Base-by-base conservation (phyloP, 2,329 filamentous ascomycete genomes). In the Colletotrichum sp. region DNA sequence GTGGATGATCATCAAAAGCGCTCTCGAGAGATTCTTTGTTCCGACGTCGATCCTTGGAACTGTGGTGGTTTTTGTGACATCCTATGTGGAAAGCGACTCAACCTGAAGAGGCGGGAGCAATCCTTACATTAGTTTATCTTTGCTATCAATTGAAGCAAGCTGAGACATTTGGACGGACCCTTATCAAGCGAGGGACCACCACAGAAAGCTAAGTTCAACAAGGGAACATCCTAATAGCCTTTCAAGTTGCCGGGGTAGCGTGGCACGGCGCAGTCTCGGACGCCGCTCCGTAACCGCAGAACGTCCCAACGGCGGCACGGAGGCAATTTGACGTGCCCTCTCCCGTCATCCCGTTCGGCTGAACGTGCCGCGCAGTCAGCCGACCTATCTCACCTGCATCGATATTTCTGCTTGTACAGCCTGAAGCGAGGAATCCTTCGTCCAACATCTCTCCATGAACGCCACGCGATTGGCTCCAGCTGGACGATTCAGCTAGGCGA, bases 81-180 rank as follows among this genome's bases (percentile, higher is more conserved):
- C 0, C 39, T 49, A 49, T 9, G 19, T 6, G 19, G 39, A n/a
- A 0, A 3, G 39, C 1, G 19, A 52, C 44, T 52, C n/a, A 0
- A 13, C 2, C 1, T n/a, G 39, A 12, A 49, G 39, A 49, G 39
- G 39, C 0, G 6, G 3, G 0, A 49, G 39, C 3, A 49, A 0
- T 49, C 44, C n/a, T 0, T 49, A 11, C 6, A 0, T 52, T 0
- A 1, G 44, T 22, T 52, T 2, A 52, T 52, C 44, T 52, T 49
- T 22, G 44, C 11, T 52, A 22, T 22, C 44, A 52, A 13, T 52
- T 22, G 44, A 52, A 52, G 44, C 1, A 52, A 52, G n/a, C 11
- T 13, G 44, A 52, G 44, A 13, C 44, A 22, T 5, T 5, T 13
- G 2, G 44, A 52, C 2, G 4, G 44, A 4, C n/a, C 8, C 39